phyloP scores from a whole-genome alignment of 352 stramenopile species.

The Elongisporangium anandrum region DNA sequence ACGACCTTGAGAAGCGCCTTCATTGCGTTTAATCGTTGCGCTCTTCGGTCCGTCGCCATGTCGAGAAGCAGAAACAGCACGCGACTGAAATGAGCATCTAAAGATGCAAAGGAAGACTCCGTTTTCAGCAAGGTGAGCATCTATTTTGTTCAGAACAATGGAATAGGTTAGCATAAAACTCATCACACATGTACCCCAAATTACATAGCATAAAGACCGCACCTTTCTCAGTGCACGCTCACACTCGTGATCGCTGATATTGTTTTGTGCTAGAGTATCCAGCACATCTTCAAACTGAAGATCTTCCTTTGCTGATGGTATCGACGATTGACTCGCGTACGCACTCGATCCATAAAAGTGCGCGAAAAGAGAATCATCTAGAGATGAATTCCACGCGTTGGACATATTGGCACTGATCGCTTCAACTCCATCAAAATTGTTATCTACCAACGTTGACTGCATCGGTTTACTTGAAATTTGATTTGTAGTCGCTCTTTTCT shows the following conservation, averaged over 20 bases:
- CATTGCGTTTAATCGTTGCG: constrained; percentile 24
- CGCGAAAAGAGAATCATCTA: background rate
- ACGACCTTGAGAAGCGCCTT: constrained; percentile 51
- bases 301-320: constrained; percentile 9
- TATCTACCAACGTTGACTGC: background rate
- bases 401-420: background rate
- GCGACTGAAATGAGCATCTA: constrained; percentile 35
- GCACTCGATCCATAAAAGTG: background rate
- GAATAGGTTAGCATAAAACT: constrained; percentile 1
- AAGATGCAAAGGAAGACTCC: constrained; percentile 18
- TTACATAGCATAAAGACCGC: background rate
- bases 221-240: constrained; percentile 52
- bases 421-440: background rate
- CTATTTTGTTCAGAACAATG: constrained; percentile 12
- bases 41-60: constrained; percentile 33
- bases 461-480: background rate
- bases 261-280: constrained; percentile 39
- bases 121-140: constrained; percentile 23
- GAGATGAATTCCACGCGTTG: background rate
- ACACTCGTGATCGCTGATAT: constrained; percentile 28
- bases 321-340: background rate
- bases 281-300: constrained; percentile 39
- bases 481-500: constrained; percentile 42
- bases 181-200: background rate
- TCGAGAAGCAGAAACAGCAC: constrained; percentile 44